These are phyloP conservation scores for Arabidopsis arenosa DNA, from an alignment of 345 rosid genomes.

Conservation along the genomic window DNA sequence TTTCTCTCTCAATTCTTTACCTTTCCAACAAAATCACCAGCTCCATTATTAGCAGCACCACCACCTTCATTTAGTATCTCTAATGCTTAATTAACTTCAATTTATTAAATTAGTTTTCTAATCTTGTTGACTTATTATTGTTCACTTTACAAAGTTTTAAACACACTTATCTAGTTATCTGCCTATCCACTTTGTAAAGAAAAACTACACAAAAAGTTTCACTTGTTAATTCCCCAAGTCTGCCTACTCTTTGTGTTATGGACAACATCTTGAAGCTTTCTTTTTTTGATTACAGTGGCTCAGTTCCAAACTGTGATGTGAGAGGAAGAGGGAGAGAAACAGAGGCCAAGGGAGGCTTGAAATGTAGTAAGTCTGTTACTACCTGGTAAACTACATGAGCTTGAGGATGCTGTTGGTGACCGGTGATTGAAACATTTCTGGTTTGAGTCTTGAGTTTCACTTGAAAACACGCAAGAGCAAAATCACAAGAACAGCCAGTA, in stretches of 20 bases:
- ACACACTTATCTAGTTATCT: background rate
- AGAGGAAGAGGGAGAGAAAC: background rate
- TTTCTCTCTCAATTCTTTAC: background rate
- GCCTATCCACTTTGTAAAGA: too few species aligned
- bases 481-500: constrained; percentile 5
- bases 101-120: background rate
- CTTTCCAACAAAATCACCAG: background rate
- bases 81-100: background rate
- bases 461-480: background rate
- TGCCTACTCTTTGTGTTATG: background rate
- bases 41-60: background rate
- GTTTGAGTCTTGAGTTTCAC: constrained; percentile 14
- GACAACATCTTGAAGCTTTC: background rate
- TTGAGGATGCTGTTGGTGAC: background rate
- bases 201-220: background rate
- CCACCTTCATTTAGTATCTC: constrained; percentile 13
- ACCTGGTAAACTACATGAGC: background rate
- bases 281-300: background rate
- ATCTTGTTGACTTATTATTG: background rate
- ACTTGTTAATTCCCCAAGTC: too few species aligned
- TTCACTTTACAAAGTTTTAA: background rate
- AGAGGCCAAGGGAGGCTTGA: background rate
- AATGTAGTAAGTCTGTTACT: background rate
- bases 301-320: background rate
- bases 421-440: too few species aligned